Conservation (phyloP, 352 stramenopile species). For the Phytophthora agathidicida region DNA sequence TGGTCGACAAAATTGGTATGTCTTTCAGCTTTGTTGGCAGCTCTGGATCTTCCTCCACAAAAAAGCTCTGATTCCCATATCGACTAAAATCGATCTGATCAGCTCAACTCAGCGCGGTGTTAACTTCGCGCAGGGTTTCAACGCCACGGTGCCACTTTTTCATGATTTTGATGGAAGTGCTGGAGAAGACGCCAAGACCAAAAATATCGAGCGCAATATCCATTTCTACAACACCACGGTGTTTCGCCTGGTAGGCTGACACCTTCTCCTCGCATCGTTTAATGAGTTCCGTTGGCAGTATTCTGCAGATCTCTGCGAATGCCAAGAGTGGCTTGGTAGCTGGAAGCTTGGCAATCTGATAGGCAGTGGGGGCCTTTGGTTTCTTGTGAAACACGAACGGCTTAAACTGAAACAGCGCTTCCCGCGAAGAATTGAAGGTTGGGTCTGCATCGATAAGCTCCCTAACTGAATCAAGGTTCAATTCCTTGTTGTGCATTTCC, state of each 20-base stretch:
- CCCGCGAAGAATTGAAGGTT: neutral
- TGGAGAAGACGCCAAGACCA: slow-evolving; percentile 1
- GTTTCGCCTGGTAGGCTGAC: slow-evolving; percentile 1
- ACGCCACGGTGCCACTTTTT: neutral
- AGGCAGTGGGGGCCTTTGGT: neutral
- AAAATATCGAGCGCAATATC: slow-evolving; percentile 1
- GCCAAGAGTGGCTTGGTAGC: neutral
- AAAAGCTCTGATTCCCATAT: neutral
- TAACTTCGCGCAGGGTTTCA: neutral
- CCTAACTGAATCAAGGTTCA: slow-evolving; percentile 1
- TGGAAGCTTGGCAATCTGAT: neutral
- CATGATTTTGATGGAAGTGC: neutral
- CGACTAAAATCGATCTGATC: neutral
- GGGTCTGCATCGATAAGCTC: neutral
- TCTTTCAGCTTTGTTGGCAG: neutral
- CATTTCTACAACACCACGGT: neutral
- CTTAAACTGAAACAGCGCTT: slow-evolving; percentile 5
- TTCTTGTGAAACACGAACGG: neutral
- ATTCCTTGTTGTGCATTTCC: neutral
- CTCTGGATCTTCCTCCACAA: neutral
- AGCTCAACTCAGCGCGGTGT: slow-evolving; percentile 4
- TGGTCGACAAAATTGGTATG: neutral
- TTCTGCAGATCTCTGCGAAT: neutral
- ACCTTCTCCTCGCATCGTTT: slow-evolving; percentile 4
- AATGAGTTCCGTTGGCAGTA: slow-evolving; percentile 5